A percentile compares a stretch with the other conserved stretches of the same genome.
These are phyloP conservation scores for Pseudisothecium myosuroides DNA, from an alignment of 225 moss, liverwort and hornwort genomes.

Conservation along the genomic window DNA sequence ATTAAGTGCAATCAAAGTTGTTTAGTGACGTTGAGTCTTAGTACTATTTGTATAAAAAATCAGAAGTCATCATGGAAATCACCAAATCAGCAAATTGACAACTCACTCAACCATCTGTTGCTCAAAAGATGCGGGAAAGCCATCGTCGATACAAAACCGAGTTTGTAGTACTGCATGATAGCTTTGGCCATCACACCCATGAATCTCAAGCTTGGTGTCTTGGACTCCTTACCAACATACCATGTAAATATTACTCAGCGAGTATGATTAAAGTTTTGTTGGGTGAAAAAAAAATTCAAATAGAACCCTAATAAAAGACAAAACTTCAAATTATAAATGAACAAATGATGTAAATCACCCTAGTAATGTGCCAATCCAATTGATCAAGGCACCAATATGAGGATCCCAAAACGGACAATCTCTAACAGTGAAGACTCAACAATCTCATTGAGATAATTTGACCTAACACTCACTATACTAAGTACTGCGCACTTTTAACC, in stretches of 20 bases:
- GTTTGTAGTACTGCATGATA: slow-evolving; percentile 99
- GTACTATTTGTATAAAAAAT: not conserved
- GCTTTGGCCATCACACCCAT: slow-evolving; percentile 99
- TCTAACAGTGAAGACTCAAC: not conserved
- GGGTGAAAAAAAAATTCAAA: not conserved
- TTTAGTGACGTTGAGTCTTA: not conserved
- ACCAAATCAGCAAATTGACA: slow-evolving; percentile 11
- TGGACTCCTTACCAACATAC: slow-evolving; percentile 66
- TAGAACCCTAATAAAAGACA: not conserved
- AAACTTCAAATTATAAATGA: not conserved
- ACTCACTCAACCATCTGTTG: slow-evolving; percentile 99
- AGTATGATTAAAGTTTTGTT: not conserved
- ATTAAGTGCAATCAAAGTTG: not conserved
- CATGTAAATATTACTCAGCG: not conserved
- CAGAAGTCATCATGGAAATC: not conserved
- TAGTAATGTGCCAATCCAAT: not conserved
- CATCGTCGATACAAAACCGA: slow-evolving; percentile 97
- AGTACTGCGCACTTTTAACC: not conserved
- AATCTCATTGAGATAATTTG: not conserved
- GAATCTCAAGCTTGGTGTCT: slow-evolving; percentile 99
- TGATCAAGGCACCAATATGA: not conserved
- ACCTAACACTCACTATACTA: not conserved
- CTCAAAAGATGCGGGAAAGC: slow-evolving; percentile 97
- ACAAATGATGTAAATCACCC: not conserved
- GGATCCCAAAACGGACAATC: not conserved